These are phyloP conservation scores for Anethum foeniculum DNA, from an alignment of 140 eudicot genomes.

Conservation along the genomic window DNA sequence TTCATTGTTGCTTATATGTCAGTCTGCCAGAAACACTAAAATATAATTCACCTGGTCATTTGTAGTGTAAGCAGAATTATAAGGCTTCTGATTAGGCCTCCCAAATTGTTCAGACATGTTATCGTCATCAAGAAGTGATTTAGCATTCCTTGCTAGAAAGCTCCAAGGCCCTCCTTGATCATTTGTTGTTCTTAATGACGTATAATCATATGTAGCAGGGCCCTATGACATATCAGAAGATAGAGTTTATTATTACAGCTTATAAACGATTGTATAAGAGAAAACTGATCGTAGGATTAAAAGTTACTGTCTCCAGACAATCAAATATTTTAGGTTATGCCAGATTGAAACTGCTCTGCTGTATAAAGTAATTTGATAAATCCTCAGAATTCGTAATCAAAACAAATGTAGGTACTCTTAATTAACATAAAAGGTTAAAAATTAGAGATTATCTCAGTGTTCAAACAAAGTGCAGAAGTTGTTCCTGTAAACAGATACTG, in stretches of 20 bases:
- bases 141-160: conserved; percentile 71
- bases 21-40: neutral
- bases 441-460: no score
- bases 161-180: conserved; percentile 77
- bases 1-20: neutral
- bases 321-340: neutral
- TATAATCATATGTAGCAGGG: conserved; percentile 31
- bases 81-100: conserved; percentile 18
- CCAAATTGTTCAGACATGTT: conserved; percentile 19
- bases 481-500: neutral
- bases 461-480: neutral
- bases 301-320: neutral
- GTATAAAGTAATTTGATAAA: neutral
- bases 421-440: no score
- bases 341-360: neutral
- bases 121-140: conserved; percentile 62
- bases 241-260: neutral
- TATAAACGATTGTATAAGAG: neutral
- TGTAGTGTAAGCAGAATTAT: conserved; percentile 14
- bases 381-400: neutral
- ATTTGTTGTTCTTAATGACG: conserved; percentile 32
- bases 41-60: conserved; percentile 34
- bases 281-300: neutral
- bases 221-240: conserved; percentile 17
- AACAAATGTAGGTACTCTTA: no score